phyloP scores from a whole-genome alignment of 768 basidiomycete genomes.

The Mycena sanguinolenta region DNA sequence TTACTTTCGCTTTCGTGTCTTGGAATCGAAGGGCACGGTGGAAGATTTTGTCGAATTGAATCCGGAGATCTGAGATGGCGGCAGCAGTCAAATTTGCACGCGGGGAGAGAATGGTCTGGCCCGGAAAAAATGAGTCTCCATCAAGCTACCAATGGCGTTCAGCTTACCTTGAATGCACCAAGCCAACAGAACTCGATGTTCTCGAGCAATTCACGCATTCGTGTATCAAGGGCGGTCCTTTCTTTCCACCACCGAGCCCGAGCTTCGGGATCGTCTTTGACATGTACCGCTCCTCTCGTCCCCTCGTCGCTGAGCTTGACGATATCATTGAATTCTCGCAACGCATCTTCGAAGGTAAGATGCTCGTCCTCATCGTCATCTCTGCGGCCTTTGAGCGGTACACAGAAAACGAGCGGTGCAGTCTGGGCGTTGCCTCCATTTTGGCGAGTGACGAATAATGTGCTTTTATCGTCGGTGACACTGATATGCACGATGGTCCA shows the following conservation, averaged over 20 bases:
- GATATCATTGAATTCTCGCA: slow-evolving; percentile 83
- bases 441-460: slow-evolving; percentile 87
- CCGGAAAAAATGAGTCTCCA: slow-evolving; percentile 2
- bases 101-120: slow-evolving; percentile 75
- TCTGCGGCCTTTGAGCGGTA: slow-evolving; percentile 88
- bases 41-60: slow-evolving; percentile 82
- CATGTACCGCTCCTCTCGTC: slow-evolving; percentile 77
- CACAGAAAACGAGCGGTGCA: slow-evolving; percentile 84
- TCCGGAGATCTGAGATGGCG: slow-evolving; percentile 68
- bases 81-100: slow-evolving; percentile 57
- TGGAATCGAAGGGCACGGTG: slow-evolving; percentile 69
- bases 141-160: slow-evolving; percentile 4
- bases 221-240: slow-evolving; percentile 79
- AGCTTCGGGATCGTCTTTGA: slow-evolving; percentile 78
- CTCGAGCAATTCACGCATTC: slow-evolving; percentile 79
- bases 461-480: slow-evolving; percentile 85
- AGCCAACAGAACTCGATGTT: slow-evolving; percentile 98
- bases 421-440: slow-evolving; percentile 58
- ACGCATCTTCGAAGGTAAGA: slow-evolving; percentile 81
- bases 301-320: slow-evolving; percentile 83
- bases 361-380: slow-evolving; percentile 80
- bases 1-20: slow-evolving; percentile 70
- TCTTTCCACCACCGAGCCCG: slow-evolving; percentile 90
- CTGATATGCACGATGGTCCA: slow-evolving; percentile 91
- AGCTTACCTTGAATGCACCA: slow-evolving; percentile 92